phyloP scores from a whole-genome alignment of 2,329 filamentous ascomycete genomes.

The Penicillium hordei region DNA sequence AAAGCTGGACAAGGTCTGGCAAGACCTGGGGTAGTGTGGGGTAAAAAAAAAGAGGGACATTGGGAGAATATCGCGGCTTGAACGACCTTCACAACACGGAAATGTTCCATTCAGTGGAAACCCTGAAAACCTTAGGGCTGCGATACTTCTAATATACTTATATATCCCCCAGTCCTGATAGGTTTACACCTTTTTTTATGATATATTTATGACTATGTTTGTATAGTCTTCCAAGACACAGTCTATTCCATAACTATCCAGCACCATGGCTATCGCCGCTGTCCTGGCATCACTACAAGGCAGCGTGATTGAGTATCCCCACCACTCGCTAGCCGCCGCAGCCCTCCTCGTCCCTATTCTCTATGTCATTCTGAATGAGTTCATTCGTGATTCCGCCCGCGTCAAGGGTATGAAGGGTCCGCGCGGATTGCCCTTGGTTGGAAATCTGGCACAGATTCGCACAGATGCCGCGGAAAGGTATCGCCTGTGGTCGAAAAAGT shows the following conservation, averaged over 20 bases:
- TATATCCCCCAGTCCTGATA: background rate
- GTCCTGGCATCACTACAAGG: constrained; percentile 25
- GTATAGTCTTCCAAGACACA: background rate
- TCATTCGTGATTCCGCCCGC: constrained; percentile 48
- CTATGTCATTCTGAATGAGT: constrained; percentile 53
- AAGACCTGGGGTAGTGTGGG: constrained; percentile 16
- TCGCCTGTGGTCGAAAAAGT: constrained; percentile 53
- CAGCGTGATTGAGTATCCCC: constrained; percentile 19
- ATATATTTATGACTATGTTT: background rate
- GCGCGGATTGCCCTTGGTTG: constrained; percentile 53
- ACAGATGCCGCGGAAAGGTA: constrained; percentile 59
- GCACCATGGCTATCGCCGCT: constrained; percentile 30
- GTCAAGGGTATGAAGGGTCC: constrained; percentile 52
- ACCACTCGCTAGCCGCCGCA: constrained; percentile 21
- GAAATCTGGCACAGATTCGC: constrained; percentile 57
- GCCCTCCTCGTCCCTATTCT: constrained; percentile 37
- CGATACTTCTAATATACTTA: background rate
- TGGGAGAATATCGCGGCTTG: background rate
- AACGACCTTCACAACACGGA: constrained; percentile 11
- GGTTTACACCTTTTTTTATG: background rate
- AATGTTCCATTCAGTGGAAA: constrained; percentile 17
- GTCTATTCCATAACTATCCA: background rate
- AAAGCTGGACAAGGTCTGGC: constrained; percentile 1
- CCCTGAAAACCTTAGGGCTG: background rate
- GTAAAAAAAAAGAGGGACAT: background rate